Evolutionary conservation across 192 early-diverging fungal genomes (phyloP).

Genomic region (Coemansia sp.): DNA sequence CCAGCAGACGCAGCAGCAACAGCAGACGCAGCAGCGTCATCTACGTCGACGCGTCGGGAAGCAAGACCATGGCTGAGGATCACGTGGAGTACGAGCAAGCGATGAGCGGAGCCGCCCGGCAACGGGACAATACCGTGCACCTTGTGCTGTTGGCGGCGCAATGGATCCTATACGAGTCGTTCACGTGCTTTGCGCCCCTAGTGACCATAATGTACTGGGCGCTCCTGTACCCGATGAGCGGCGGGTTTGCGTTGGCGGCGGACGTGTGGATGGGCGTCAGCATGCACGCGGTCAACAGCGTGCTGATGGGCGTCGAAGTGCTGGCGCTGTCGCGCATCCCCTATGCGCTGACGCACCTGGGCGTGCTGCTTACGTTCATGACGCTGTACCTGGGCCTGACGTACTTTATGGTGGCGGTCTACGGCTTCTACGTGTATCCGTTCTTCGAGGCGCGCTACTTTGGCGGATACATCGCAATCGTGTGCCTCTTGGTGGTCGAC

Average conservation of each 20-base stretch:
- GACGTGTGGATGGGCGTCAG: slow-evolving; percentile 47
- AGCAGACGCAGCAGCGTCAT: slow-evolving; percentile 4
- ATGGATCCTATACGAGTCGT: slow-evolving; percentile 47
- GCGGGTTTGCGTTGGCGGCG: slow-evolving; percentile 1
- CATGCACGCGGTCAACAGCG: slow-evolving; percentile 43
- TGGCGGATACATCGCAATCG: slow-evolving; percentile 32
- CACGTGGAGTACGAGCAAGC: not conserved
- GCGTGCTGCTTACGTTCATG: slow-evolving; percentile 11
- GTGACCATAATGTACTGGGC: slow-evolving; percentile 48
- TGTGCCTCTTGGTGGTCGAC: slow-evolving; percentile 30
- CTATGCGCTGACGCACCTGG: slow-evolving; percentile 21
- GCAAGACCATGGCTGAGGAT: not conserved
- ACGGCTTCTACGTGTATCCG: slow-evolving; percentile 52
- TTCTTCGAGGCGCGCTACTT: slow-evolving; percentile 42
- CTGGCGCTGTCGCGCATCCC: slow-evolving; percentile 20
- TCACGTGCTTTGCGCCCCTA: slow-evolving; percentile 45
- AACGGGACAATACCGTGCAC: not conserved
- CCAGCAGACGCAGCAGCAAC: not conserved
- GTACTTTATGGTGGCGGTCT: slow-evolving; percentile 49
- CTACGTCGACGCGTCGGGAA: slow-evolving; percentile 1
- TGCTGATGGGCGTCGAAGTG: slow-evolving; percentile 38
- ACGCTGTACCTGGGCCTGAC: slow-evolving; percentile 36
- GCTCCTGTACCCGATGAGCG: slow-evolving; percentile 31
- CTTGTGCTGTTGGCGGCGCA: slow-evolving; percentile 36
- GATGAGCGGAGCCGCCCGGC: no score